These are phyloP conservation scores for Yarrowia alimentaria DNA, from an alignment of 805 yeast species.

Conservation along the genomic window DNA sequence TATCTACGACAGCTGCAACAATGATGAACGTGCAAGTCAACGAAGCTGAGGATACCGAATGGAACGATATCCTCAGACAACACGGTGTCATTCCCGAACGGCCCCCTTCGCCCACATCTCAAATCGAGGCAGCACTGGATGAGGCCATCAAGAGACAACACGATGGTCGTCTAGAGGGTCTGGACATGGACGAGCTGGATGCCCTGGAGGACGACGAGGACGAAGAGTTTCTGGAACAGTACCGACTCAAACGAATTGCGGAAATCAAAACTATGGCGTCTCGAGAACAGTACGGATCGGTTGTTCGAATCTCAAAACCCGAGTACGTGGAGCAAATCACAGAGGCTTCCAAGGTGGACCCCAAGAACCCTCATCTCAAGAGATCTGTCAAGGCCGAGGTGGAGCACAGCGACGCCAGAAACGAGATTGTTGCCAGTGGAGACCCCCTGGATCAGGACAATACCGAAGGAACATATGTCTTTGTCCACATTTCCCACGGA, in stretches of 20 bases:
- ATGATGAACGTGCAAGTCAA: conserved; percentile 69
- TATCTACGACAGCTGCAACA: background rate
- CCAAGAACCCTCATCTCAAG: conserved; percentile 11
- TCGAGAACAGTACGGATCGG: conserved; percentile 65
- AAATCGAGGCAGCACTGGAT: conserved; percentile 81
- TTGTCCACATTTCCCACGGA: conserved; percentile 73
- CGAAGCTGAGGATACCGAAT: conserved; percentile 95
- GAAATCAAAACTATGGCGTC: conserved; percentile 63
- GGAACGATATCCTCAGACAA: conserved; percentile 92
- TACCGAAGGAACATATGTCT: conserved; percentile 51
- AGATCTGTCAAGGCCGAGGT: background rate
- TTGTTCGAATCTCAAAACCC: conserved; percentile 75
- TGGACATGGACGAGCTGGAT: conserved; percentile 76
- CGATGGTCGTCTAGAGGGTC: conserved; percentile 75
- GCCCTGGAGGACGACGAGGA: conserved; percentile 91
- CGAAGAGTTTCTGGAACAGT: conserved; percentile 62
- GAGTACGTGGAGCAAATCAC: conserved; percentile 88
- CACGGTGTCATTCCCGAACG: conserved; percentile 92
- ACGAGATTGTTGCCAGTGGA: conserved; percentile 8
- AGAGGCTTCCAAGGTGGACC: conserved; percentile 54
- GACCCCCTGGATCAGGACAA: background rate
- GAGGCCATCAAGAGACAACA: conserved; percentile 79
- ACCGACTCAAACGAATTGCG: conserved; percentile 72
- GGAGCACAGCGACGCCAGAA: conserved; percentile 4
- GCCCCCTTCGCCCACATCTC: conserved; percentile 83